Conservation (phyloP, 192 early-diverging fungal species). For the Coemansia sp. region DNA sequence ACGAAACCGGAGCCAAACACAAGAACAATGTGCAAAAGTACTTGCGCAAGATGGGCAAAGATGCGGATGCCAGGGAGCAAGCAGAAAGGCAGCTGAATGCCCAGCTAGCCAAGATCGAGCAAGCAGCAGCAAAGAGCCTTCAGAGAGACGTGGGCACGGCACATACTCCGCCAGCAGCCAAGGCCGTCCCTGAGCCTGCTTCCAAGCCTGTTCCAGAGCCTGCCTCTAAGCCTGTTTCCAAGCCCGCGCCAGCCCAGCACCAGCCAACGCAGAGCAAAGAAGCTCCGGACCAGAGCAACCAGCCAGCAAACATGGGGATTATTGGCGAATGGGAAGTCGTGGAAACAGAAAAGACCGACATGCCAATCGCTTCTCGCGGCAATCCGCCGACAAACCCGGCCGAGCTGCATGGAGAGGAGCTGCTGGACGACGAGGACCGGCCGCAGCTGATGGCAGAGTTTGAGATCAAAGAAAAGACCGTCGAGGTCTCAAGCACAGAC, state of each 20-base stretch:
- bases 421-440: slow-evolving; percentile 30
- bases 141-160: slow-evolving; percentile 18
- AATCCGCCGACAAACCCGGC: not conserved
- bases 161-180: not conserved
- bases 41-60: slow-evolving; percentile 64
- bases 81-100: slow-evolving; percentile 58
- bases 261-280: not conserved
- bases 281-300: not conserved
- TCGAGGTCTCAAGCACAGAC: not conserved
- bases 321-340: slow-evolving; percentile 47
- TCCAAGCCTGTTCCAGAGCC: too few relatives aligned
- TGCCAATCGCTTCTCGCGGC: not conserved
- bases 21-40: slow-evolving; percentile 80
- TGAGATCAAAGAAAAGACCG: slow-evolving; percentile 39
- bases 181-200: too few relatives aligned
- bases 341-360: slow-evolving; percentile 1
- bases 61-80: slow-evolving; percentile 51
- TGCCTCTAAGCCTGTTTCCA: too few relatives aligned
- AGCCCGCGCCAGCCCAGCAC: too few relatives aligned
- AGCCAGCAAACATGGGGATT: slow-evolving; percentile 27
- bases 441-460: slow-evolving; percentile 13
- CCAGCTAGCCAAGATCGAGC: slow-evolving; percentile 69
- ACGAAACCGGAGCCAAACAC: slow-evolving; percentile 77
- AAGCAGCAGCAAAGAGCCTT: slow-evolving; percentile 37
- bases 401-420: slow-evolving; percentile 24